Base-by-base conservation (phyloP, 495 filamentous ascomycete species). In the Beverwykella pulmonaria region DNA sequence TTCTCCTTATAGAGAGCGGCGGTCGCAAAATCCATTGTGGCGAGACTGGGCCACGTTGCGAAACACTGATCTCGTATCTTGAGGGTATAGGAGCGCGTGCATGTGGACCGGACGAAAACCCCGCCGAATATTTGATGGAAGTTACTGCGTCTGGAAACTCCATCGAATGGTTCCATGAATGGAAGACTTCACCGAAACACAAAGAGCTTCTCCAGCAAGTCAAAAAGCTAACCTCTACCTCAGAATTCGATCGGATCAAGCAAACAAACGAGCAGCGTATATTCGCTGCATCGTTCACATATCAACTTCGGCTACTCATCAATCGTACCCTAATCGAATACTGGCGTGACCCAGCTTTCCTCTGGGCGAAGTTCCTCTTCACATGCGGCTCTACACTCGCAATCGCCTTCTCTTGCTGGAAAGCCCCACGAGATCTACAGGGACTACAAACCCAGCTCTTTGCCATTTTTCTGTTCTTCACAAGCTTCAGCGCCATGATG, bases 41-140 rank as follows among this genome's bases (percentile, higher is more conserved):
- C 7, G 65, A 68, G 3, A 34, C 63, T 34, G 65, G 65, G 20
- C 32, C 46, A 5, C 2, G 55, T 22, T 36, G 58, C 7, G 34
- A 5, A 15, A 61, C 36, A 9, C 4, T 68, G 22, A 64, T 52
- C 20, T 22, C 55, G 20, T 68, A 64, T 25, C 63, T 68, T 41
- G 23, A 57, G 22, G 15, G 49, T 19, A 34, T 57, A 22, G 34
- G 57, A n/a, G 63, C 57, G 3, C 4, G 3, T 23, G 49, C 39
- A 17, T 67, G 57, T 46, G 39, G 22, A 8, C 2, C 17, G n/a
- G 9, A 26, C 15, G n/a, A 53, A 20, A 68, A 68, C 26, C 64
- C 64, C 6, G 65, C 65, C 17, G 65, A 68, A 26, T 68, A 59
- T 48, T 41, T 68, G 1, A 39, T 67, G 14, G 36, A 62, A 39